These are phyloP conservation scores for Phyllosticta paracitricarpa DNA, from an alignment of 2,329 filamentous ascomycete species.

Conservation along the genomic window DNA sequence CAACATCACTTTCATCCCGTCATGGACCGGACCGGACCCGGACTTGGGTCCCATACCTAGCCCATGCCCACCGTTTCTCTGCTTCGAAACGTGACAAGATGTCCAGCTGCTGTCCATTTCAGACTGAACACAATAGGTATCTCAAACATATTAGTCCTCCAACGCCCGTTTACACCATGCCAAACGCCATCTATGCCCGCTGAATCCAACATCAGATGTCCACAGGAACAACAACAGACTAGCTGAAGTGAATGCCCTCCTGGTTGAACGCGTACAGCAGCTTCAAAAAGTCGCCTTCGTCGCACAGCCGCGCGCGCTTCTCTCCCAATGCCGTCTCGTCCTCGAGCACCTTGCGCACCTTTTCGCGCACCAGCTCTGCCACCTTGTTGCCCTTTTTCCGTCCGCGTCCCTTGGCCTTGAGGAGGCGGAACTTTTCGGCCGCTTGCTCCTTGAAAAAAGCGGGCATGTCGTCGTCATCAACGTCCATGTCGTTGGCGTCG, in stretches of 20 bases:
- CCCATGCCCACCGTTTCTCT: background rate
- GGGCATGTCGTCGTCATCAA: conserved; percentile 52
- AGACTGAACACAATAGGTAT: background rate
- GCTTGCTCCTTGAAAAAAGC: conserved; percentile 68
- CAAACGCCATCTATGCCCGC: conserved; percentile 6
- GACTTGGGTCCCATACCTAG: background rate
- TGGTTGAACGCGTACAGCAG: conserved; percentile 77
- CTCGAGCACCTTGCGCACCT: conserved; percentile 77
- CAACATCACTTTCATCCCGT: background rate
- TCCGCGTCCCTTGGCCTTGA: conserved; percentile 38
- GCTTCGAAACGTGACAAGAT: background rate
- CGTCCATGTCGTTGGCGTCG: conserved; percentile 51
- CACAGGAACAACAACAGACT: conserved; percentile 52
- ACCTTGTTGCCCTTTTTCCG: conserved; percentile 70
- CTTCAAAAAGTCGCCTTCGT: conserved; percentile 85
- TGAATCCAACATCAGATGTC: background rate
- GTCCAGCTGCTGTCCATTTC: background rate
- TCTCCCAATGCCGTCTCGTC: conserved; percentile 71
- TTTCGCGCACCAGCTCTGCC: conserved; percentile 70
- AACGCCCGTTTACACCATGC: background rate
- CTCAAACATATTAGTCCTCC: background rate
- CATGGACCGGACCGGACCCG: background rate
- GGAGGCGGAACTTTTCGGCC: conserved; percentile 45
- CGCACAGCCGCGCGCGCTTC: conserved; percentile 73
- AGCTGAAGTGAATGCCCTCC: conserved; percentile 86